These are phyloP conservation scores for Durio zibethinus DNA, from an alignment of 345 rosid genomes.

Conservation along the genomic window DNA sequence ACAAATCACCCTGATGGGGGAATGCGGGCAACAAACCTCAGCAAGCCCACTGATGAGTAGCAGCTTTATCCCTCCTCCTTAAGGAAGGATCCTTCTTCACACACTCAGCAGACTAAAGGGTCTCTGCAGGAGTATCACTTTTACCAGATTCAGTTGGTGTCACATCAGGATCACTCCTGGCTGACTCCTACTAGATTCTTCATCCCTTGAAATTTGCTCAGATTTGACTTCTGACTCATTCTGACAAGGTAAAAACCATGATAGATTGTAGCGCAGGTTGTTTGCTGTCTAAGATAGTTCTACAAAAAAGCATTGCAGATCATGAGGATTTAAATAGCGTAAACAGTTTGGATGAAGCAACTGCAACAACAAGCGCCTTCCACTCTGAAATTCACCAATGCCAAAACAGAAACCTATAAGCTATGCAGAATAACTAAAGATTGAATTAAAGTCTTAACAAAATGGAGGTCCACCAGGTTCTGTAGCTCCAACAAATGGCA, in stretches of 20 bases:
- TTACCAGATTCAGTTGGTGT: conserved; percentile 21
- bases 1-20: background rate
- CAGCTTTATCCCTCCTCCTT: conserved; percentile 82
- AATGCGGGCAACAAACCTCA: conserved; percentile 52
- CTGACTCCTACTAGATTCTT: conserved; percentile 31
- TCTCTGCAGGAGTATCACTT: conserved; percentile 31
- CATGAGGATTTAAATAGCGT: conserved; percentile 72
- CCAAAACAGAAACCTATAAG: background rate
- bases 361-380: conserved; percentile 73
- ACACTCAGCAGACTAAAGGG: conserved; percentile 29
- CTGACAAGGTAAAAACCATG: conserved; percentile 30
- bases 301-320: conserved; percentile 29
- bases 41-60: conserved; percentile 80
- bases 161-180: conserved; percentile 27
- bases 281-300: background rate
- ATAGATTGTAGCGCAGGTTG: background rate
- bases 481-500: conserved; percentile 2
- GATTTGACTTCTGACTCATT: conserved; percentile 40
- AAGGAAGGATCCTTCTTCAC: conserved; percentile 73
- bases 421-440: conserved; percentile 15
- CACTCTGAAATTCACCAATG: conserved; percentile 46
- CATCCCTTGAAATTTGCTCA: conserved; percentile 28
- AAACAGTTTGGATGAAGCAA: conserved; percentile 77
- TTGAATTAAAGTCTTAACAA: background rate
- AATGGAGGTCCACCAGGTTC: background rate